phyloP scores from a whole-genome alignment of 2,329 filamentous ascomycete species.

The Fusarium torulosum region DNA sequence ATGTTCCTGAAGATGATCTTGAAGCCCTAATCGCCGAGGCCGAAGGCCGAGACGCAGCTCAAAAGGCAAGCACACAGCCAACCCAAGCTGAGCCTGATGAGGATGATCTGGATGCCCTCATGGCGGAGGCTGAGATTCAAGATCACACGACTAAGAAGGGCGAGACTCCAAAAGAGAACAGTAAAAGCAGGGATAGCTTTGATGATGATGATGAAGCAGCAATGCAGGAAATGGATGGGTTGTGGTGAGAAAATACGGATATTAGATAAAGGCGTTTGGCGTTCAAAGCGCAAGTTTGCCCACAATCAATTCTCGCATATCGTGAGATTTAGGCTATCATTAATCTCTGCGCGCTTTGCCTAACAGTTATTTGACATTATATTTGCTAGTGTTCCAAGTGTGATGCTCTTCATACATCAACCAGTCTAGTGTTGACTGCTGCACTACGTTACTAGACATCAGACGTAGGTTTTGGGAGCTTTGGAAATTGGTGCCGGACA shows the following conservation, averaged over 20 bases:
- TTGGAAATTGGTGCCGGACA: too few relatives aligned
- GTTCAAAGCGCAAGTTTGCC: neutral
- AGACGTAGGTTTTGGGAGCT: too few relatives aligned
- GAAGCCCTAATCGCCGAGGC: conserved; percentile 67
- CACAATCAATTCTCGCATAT: neutral
- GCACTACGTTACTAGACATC: too few relatives aligned
- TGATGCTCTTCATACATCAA: neutral
- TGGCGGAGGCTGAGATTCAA: conserved; percentile 61
- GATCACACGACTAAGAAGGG: conserved; percentile 21
- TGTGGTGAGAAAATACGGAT: conserved; percentile 56
- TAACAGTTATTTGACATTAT: too few relatives aligned
- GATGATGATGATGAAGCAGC: conserved; percentile 76
- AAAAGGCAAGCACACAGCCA: conserved; percentile 24
- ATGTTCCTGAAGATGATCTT: conserved; percentile 61
- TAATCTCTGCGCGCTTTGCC: too few relatives aligned
- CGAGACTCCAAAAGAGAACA: conserved; percentile 5
- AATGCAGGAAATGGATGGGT: conserved; percentile 72
- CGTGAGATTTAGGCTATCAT: conserved; percentile 1
- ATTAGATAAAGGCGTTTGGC: conserved; percentile 5
- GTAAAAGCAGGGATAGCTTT: conserved; percentile 56
- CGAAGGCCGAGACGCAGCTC: conserved; percentile 48
- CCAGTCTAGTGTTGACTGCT: neutral
- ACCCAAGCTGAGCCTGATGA: conserved; percentile 58
- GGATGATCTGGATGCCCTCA: conserved; percentile 65
- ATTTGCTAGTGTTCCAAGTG: neutral